phyloP scores from a whole-genome alignment of 176 grass and related monocot genomes.

The Tillandsia leiboldiana region DNA sequence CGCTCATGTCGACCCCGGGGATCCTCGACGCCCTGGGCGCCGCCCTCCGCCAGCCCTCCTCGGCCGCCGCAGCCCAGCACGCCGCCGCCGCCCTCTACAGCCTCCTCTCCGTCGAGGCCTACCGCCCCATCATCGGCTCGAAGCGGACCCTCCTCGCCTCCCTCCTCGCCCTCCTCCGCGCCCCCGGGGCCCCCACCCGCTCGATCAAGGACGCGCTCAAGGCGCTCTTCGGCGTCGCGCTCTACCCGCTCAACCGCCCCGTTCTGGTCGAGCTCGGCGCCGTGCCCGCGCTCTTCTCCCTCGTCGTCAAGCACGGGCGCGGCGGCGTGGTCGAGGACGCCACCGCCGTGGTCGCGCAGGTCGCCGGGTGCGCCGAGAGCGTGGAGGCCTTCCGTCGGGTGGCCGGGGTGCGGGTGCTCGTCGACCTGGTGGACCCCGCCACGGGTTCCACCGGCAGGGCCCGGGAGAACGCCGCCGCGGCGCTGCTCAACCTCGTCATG shows the following conservation, averaged over 20 bases:
- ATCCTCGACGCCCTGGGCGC: slow-evolving; percentile 61
- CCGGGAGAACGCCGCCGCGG: slow-evolving; percentile 68
- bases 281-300: slow-evolving; percentile 58
- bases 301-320: slow-evolving; percentile 48
- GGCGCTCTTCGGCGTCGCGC: slow-evolving; percentile 58
- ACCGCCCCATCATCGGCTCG: slow-evolving; percentile 51
- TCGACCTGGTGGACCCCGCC: slow-evolving; percentile 44
- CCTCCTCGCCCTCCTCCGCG: slow-evolving; percentile 50
- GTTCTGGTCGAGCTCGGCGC: slow-evolving; percentile 38
- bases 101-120: slow-evolving; percentile 55
- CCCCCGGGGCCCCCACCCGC: slow-evolving; percentile 26
- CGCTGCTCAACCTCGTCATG: slow-evolving; percentile 76
- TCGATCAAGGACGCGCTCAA: slow-evolving; percentile 81
- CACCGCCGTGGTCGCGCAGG: slow-evolving; percentile 76
- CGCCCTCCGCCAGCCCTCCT: slow-evolving; percentile 34
- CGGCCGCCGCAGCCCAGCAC: slow-evolving; percentile 41
- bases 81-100: slow-evolving; percentile 68
- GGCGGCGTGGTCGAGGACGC: slow-evolving; percentile 68
- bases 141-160: slow-evolving; percentile 38
- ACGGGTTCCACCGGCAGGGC: slow-evolving; percentile 24
- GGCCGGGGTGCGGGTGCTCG: slow-evolving; percentile 54
- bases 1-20: slow-evolving; percentile 46
- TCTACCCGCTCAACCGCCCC: slow-evolving; percentile 62
- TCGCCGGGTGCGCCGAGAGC: slow-evolving; percentile 82
- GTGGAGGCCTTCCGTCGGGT: slow-evolving; percentile 50